A percentile compares a stretch with the other conserved stretches of the same genome.
These are phyloP conservation scores for Candida stauntonica DNA, from an alignment of 805 yeast species.

Conservation along the genomic window DNA sequence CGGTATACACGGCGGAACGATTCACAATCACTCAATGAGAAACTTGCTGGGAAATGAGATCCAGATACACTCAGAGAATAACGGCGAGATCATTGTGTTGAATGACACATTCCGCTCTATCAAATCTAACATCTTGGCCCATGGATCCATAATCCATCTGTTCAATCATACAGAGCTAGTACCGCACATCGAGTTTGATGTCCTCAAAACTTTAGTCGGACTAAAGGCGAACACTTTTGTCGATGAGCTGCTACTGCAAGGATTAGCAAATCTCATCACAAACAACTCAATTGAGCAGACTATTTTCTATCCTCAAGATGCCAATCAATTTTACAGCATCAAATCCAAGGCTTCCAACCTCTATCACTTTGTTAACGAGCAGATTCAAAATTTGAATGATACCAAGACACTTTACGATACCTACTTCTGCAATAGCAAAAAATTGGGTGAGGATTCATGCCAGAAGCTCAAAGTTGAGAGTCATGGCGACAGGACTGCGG, in stretches of 20 bases:
- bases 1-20: slow-evolving; percentile 44
- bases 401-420: slow-evolving; percentile 40
- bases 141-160: slow-evolving; percentile 47
- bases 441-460: slow-evolving; percentile 54
- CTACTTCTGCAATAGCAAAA: slow-evolving; percentile 49
- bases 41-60: background rate
- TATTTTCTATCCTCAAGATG: slow-evolving; percentile 47
- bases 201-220: slow-evolving; percentile 56
- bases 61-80: slow-evolving; percentile 20
- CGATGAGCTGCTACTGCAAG: slow-evolving; percentile 61
- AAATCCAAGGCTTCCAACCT: slow-evolving; percentile 37
- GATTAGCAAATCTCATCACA: slow-evolving; percentile 51
- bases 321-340: slow-evolving; percentile 25
- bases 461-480: slow-evolving; percentile 49
- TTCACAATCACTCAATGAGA: background rate
- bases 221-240: slow-evolving; percentile 60
- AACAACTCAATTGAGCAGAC: slow-evolving; percentile 51
- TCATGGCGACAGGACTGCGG: slow-evolving; percentile 27
- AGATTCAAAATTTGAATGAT: slow-evolving; percentile 30
- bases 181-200: slow-evolving; percentile 38
- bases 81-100: slow-evolving; percentile 34
- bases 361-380: slow-evolving; percentile 60
- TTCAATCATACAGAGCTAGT: slow-evolving; percentile 33
- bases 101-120: slow-evolving; percentile 33
- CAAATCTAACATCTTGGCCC: slow-evolving; percentile 37